A percentile compares a stretch with the other conserved stretches of the same genome.
Evolutionary conservation across 768 basidiomycete species (phyloP).

Genomic region (Omphalotus guepiniiformis): DNA sequence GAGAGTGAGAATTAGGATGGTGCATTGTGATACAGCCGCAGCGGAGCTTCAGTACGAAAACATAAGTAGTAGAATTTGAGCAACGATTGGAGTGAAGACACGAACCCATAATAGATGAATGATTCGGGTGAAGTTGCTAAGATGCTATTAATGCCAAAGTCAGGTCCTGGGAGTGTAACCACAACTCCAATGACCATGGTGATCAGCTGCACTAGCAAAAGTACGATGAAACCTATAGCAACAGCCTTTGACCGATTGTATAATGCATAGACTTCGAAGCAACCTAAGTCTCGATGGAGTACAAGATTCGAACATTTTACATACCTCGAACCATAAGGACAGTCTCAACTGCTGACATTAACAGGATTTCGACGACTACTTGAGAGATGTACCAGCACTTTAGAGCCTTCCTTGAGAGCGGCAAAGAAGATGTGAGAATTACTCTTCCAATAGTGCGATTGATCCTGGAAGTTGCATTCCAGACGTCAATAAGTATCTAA

Average conservation of each 20-base stretch:
- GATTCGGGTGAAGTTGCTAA: slow-evolving; percentile 28
- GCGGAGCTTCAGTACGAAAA: background rate
- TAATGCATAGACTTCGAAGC: slow-evolving; percentile 37
- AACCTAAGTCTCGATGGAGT: no score
- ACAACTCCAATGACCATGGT: slow-evolving; percentile 26
- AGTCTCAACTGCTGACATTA: slow-evolving; percentile 26
- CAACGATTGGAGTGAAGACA: background rate
- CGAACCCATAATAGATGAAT: slow-evolving; percentile 30
- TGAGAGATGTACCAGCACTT: slow-evolving; percentile 23
- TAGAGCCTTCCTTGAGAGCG: no score
- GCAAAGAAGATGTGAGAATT: no score
- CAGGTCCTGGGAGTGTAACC: slow-evolving; percentile 26
- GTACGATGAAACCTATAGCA: slow-evolving; percentile 17
- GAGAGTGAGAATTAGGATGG: background rate
- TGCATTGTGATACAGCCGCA: background rate
- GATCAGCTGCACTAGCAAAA: slow-evolving; percentile 25
- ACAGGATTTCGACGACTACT: slow-evolving; percentile 19
- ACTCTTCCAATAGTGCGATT: no score
- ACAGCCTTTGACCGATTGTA: no score
- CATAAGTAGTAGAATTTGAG: background rate
- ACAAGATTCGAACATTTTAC: no score
- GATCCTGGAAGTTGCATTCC: no score
- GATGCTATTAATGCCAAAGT: slow-evolving; percentile 29
- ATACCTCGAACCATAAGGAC: slow-evolving; percentile 26
- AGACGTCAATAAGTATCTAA: no score